Percentiles rank a stretch among this genome's conserved stretches.
phyloP scores from a whole-genome alignment of 768 basidiomycete genomes.

The Phylloporus scabripes region DNA sequence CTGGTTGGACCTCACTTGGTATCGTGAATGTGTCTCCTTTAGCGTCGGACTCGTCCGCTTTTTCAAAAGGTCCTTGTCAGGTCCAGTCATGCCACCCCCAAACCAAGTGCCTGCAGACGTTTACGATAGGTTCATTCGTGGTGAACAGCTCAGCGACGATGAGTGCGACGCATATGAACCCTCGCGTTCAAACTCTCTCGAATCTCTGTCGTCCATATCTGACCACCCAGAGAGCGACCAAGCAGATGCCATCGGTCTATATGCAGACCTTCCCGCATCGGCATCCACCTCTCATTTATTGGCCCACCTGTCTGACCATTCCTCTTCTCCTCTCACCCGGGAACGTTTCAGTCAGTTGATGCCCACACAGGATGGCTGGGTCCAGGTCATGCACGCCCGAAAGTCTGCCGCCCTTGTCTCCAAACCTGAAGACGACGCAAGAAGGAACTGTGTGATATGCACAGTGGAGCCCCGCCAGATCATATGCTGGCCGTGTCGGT shows the following conservation, averaged over 20 bases:
- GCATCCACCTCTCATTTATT: slow-evolving; percentile 42
- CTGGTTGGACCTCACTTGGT: slow-evolving; percentile 39
- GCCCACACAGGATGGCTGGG: slow-evolving; percentile 25
- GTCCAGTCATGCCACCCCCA: not conserved
- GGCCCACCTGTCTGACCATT: slow-evolving; percentile 46
- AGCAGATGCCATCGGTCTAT: slow-evolving; percentile 44
- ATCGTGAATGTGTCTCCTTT: slow-evolving; percentile 35
- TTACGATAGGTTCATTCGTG: slow-evolving; percentile 56
- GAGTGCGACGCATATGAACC: slow-evolving; percentile 39
- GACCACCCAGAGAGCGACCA: slow-evolving; percentile 30
- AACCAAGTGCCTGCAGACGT: slow-evolving; percentile 26
- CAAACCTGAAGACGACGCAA: slow-evolving; percentile 28
- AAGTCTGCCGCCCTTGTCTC: slow-evolving; percentile 9
- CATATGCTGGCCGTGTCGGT: slow-evolving; percentile 87
- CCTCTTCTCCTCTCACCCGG: slow-evolving; percentile 45
- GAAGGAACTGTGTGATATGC: slow-evolving; percentile 63
- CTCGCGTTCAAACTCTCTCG: slow-evolving; percentile 18
- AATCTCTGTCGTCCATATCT: slow-evolving; percentile 21
- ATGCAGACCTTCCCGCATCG: slow-evolving; percentile 46
- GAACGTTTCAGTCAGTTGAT: slow-evolving; percentile 40
- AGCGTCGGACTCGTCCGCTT: slow-evolving; percentile 25
- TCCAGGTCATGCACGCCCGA: slow-evolving; percentile 27
- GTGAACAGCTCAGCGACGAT: slow-evolving; percentile 49
- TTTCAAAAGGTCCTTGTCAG: slow-evolving; percentile 16
- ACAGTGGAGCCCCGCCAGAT: slow-evolving; percentile 62